phyloP scores from a whole-genome alignment of 148 eudicot species.

The Vaccinium darrowii region DNA sequence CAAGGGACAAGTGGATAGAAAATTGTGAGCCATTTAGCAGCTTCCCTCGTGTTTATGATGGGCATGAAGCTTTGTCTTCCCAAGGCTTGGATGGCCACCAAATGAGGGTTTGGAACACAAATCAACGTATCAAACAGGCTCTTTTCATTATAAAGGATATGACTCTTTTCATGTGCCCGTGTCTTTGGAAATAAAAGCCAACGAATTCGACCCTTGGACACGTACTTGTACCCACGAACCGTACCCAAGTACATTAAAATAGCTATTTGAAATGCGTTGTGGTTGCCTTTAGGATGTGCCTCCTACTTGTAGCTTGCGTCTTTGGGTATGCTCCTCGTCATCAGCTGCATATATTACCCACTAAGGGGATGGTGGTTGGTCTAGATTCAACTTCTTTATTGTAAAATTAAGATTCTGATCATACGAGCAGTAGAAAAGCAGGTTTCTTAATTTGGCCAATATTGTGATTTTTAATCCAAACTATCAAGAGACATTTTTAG shows the following conservation, averaged over 20 bases:
- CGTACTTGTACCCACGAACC: not conserved
- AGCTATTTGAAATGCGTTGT: not conserved
- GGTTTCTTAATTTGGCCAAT: not conserved
- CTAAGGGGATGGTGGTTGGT: not conserved
- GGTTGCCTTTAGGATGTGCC: not conserved
- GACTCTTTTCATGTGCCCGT: not conserved
- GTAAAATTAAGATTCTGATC: not conserved
- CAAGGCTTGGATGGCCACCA: not conserved
- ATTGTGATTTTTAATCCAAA: not conserved
- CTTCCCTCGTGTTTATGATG: not conserved
- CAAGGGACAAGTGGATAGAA: no score
- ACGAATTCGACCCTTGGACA: not conserved
- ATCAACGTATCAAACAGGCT: not conserved
- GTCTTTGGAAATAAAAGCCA: not conserved
- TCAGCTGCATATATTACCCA: not conserved
- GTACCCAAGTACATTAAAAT: no score
- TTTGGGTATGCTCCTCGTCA: not conserved
- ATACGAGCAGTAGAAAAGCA: not conserved
- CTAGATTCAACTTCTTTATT: not conserved
- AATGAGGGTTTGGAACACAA: not conserved
- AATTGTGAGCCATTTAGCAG: no score
- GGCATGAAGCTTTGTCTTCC: not conserved
- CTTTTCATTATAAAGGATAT: no score
- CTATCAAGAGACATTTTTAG: not conserved
- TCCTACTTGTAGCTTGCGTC: not conserved